Percentiles rank a stretch among this genome's conserved stretches.
Evolutionary conservation across 2,329 filamentous ascomycete species (phyloP).

Genomic region (Xylariaceae sp.): DNA sequence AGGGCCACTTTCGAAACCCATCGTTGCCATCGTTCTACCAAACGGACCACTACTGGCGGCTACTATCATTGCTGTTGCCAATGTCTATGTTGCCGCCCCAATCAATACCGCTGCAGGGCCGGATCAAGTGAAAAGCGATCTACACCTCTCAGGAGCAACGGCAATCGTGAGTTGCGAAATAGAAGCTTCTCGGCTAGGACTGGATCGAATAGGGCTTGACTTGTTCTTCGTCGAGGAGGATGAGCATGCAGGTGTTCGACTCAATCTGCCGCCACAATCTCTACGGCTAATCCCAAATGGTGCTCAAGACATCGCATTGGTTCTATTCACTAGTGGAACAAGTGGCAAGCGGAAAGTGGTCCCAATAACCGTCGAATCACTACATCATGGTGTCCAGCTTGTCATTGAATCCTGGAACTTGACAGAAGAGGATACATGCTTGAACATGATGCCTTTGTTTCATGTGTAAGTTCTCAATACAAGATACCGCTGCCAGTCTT

Average conservation of each 20-base stretch:
- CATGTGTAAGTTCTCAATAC: slow-evolving; percentile 45
- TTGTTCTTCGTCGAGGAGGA: slow-evolving; percentile 40
- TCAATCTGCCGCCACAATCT: slow-evolving; percentile 16
- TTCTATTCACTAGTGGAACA: slow-evolving; percentile 58
- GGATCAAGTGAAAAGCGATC: slow-evolving; percentile 51
- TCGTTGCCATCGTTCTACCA: slow-evolving; percentile 50
- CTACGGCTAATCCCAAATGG: slow-evolving; percentile 34
- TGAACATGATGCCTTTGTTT: slow-evolving; percentile 61
- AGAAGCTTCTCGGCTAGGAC: slow-evolving; percentile 39
- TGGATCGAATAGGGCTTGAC: slow-evolving; percentile 36
- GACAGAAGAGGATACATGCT: slow-evolving; percentile 44
- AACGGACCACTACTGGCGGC: slow-evolving; percentile 54
- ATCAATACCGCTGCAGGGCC: slow-evolving; percentile 48
- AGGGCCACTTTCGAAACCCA: slow-evolving; percentile 33
- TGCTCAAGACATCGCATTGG: slow-evolving; percentile 46
- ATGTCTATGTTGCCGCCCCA: slow-evolving; percentile 51
- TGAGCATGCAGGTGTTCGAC: slow-evolving; percentile 35
- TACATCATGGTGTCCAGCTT: slow-evolving; percentile 49
- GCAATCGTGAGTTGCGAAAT: slow-evolving; percentile 44
- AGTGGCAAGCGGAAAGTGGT: slow-evolving; percentile 59
- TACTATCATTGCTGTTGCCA: slow-evolving; percentile 46
- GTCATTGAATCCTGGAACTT: slow-evolving; percentile 55
- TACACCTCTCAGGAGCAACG: slow-evolving; percentile 45
- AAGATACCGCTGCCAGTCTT: not conserved
- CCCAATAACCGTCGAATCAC: slow-evolving; percentile 49